Percentiles rank a stretch among this genome's conserved stretches.
Conservation (phyloP, 139 green algal species). For the Chlamydomonas eustigma region DNA sequence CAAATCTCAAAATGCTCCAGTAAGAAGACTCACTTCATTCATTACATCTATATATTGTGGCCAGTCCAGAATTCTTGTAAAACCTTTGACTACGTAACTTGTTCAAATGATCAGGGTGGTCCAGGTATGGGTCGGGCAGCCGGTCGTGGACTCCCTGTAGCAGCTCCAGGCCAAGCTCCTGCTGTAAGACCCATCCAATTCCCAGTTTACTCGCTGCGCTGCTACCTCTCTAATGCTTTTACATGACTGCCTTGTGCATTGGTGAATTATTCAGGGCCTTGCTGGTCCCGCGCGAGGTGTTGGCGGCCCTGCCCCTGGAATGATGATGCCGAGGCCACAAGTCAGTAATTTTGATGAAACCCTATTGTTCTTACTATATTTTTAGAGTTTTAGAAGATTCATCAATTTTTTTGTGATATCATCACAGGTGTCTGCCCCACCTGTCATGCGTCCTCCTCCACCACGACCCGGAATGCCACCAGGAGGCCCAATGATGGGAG, state of each 20-base stretch:
- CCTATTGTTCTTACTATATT: no score
- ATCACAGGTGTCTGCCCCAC: background rate
- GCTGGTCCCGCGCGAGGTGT: constrained; percentile 81
- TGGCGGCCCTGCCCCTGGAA: constrained; percentile 78
- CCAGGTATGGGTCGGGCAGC: constrained; percentile 79
- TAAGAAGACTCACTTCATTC: constrained; percentile 21
- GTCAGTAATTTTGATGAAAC: constrained; percentile 14
- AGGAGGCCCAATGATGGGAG: constrained; percentile 9
- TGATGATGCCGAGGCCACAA: constrained; percentile 89
- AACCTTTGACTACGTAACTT: no score
- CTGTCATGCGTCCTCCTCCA: constrained; percentile 18
- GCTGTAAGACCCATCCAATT: constrained; percentile 40
- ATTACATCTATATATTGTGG: no score
- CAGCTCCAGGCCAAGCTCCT: constrained; percentile 67
- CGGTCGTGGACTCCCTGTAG: constrained; percentile 70
- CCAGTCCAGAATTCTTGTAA: no score
- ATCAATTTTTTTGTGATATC: background rate
- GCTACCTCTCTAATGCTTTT: no score
- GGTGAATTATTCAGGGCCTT: constrained; percentile 74
- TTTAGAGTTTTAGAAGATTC: no score
- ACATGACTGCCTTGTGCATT: no score
- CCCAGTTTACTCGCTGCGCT: no score
- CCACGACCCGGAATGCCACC: constrained; percentile 11
- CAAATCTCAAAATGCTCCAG: constrained; percentile 48
- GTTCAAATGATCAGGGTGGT: constrained; percentile 41